Conservation (phyloP, 768 basidiomycete species). For the Paxillus rubicundulus region DNA sequence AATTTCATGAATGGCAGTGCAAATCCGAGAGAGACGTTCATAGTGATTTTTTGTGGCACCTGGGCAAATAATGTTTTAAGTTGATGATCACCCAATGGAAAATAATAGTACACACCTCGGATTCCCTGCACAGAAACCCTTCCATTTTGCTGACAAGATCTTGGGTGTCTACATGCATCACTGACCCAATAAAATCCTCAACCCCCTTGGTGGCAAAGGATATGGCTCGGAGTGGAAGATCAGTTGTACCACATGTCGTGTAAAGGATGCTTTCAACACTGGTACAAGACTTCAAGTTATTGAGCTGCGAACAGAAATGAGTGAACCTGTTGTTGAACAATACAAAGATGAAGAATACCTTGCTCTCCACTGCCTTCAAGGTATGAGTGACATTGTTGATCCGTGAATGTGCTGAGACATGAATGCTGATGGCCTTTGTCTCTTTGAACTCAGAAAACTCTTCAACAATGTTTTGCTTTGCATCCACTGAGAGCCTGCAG, state of each 20-base stretch:
- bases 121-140: background rate
- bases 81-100: no score
- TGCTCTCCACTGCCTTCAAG: background rate
- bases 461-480: background rate
- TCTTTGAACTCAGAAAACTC: background rate
- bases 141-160: background rate
- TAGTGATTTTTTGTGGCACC: no score
- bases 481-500: background rate
- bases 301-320: background rate
- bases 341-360: background rate
- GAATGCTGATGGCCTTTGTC: background rate
- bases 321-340: background rate
- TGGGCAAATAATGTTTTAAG: no score
- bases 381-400: slow-evolving; percentile 5
- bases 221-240: background rate
- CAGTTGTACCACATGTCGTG: background rate
- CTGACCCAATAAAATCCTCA: background rate
- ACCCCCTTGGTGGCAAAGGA: background rate
- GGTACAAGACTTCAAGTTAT: background rate
- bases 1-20: no score
- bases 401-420: background rate
- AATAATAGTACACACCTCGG: background rate
- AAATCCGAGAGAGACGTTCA: no score
- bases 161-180: background rate
- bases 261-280: background rate